A percentile compares a stretch with the other conserved stretches of the same genome.
These are phyloP conservation scores for Mollisiaceae sp. DNA, from an alignment of 2,329 filamentous ascomycete genomes.

Conservation along the genomic window DNA sequence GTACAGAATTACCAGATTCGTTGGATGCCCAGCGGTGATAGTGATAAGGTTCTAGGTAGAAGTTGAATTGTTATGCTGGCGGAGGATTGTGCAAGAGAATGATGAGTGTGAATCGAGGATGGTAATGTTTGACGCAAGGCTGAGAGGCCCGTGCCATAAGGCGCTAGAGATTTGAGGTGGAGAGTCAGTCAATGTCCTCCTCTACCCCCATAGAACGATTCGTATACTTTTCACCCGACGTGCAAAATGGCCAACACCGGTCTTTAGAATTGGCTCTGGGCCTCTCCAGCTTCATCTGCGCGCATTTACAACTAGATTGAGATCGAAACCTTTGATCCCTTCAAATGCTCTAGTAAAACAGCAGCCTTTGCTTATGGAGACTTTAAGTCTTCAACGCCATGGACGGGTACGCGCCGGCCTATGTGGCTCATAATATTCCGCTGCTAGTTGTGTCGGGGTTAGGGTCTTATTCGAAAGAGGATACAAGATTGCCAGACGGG, in stretches of 20 bases:
- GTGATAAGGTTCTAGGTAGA: not conserved
- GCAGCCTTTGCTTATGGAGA: constrained; percentile 37
- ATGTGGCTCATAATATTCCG: constrained; percentile 86
- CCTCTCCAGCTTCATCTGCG: not conserved
- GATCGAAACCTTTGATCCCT: not conserved
- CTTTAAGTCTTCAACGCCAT: constrained; percentile 51
- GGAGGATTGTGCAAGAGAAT: not conserved
- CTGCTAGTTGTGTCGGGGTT: constrained; percentile 84
- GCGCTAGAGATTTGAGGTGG: not conserved
- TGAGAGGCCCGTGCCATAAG: not conserved
- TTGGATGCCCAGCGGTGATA: not conserved
- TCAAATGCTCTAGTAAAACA: not conserved
- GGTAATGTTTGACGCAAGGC: not conserved
- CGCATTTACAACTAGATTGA: not conserved
- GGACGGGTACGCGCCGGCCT: constrained; percentile 81
- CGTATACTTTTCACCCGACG: not conserved
- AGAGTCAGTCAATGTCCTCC: not conserved
- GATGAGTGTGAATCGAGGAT: not conserved
- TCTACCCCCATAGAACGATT: too few species aligned
- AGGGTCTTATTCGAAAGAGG: constrained; percentile 50
- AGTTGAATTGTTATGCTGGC: not conserved
- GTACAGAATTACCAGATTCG: not conserved
- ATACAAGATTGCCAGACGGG: constrained; percentile 45
- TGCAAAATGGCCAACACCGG: not conserved
- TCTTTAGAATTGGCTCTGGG: not conserved